Base-by-base conservation (phyloP, 148 eudicot species). In the Camellia sinensis region DNA sequence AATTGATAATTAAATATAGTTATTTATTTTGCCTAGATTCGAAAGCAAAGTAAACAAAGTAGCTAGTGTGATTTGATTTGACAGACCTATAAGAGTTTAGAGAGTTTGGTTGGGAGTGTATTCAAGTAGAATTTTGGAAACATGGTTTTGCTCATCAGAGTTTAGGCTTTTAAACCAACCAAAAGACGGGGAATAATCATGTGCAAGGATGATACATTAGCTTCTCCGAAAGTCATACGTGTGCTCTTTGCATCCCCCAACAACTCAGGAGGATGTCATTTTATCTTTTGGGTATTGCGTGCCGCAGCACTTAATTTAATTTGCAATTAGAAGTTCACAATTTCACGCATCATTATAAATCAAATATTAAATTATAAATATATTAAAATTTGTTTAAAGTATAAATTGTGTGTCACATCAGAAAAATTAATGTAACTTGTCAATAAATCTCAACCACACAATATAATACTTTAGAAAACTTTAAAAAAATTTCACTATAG, bases 181-280 rank as follows among this genome's bases (percentile, higher is more conserved):
- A 41, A 17, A 41, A 3, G 9, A 15, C 15, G 7, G 2, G 29
- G 44, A 52, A 73, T 12, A 54, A 41, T 68, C 9, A 68, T 68
- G 4, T 29, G 9, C 3, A 69, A 3, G 14, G 3, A 3, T 21
- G 74, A 37, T 60, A 59, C 78, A 60, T 75, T 75, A 59, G 78
- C 50, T 75, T 75, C 67, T 59, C 78, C 67, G 78, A 75, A 75
- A n/a, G 67, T 40, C 67, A 41, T 15, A 54, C 64, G 64, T 74
- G 40, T 74, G 64, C 65, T 52, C 45, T 56, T 54, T 15, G 3
- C 64, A 3, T 29, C 29, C 63, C 75, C 11, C 45, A 37, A 15
- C 19, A 68, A 19, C 21, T 3, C 40, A 1, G 72, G 43, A 45
- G 57, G 37, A 6, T 9, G 15, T 50, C 22, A n/a, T 19, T 19